Evolutionary conservation across 768 basidiomycete genomes (phyloP), one percentile per base, ranked within the genome.

Genomic region (Termitomyces sp.): DNA sequence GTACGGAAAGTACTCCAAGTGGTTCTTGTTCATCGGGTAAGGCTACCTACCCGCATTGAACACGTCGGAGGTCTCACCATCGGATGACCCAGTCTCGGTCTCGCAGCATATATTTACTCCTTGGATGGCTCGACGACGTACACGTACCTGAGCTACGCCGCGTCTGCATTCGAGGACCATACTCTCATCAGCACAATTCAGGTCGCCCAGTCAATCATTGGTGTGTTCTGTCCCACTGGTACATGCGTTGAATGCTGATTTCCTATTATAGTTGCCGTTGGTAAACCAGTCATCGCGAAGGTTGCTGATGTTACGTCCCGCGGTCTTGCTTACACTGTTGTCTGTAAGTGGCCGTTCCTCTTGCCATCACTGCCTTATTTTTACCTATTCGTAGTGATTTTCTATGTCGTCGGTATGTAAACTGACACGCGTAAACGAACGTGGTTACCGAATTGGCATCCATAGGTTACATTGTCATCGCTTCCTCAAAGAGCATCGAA

Each of bases 91-190:
- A 78, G 85, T 53, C 69, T 90, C 56, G 87, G 76, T 14, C 78
- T 88, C 0, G 85, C 87, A 0, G 81, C 87, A 1, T 92, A 89
- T 67, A 85, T 90, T 56, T 92, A 90, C 68, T 88, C 88, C 0
- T 76, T 92, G 32, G 89, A 90, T 59, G 76, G 80, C 22, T 78
- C 81, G 18, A 90, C 88, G 7, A 90, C 88, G 2, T 85, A 74
- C 62, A 79, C 77, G 54, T 90, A 88, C 68, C 78, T 87, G 30
- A 68, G 72, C 48, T 84, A 78, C 56, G 86, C 87, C 13, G 74
- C 77, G 16, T 83, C 81, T 16, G 72, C 71, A 28, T 82, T 86
- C 49, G 72, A 72, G 4, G 70, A 76, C 41, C 85, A 86, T 64
- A 81, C 79, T 58, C 70, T 84, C 6, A 73, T 86, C 45, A 75